These are phyloP conservation scores for Aspergillus phoenicis DNA, from an alignment of 2,329 filamentous ascomycete genomes.

Conservation along the genomic window DNA sequence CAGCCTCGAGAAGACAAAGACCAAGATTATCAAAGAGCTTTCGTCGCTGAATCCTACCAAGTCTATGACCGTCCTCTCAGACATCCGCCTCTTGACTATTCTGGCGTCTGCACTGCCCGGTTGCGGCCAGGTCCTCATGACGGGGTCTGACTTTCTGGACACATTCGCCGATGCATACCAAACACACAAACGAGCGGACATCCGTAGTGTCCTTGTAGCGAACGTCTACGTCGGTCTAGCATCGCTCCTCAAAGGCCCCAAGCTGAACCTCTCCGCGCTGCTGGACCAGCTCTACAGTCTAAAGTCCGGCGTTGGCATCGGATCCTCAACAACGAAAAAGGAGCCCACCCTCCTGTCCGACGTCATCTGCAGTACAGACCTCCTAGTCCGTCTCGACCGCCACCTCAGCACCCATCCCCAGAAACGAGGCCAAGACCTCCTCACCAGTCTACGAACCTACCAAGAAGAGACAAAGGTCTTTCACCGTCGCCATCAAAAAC, in stretches of 20 bases:
- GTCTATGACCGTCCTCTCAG: conserved; percentile 21
- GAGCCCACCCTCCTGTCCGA: conserved; percentile 72
- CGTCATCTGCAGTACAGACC: conserved; percentile 76
- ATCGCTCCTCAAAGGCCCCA: conserved; percentile 67
- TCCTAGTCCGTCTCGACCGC: conserved; percentile 56
- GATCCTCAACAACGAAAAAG: conserved; percentile 46
- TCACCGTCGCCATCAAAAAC: conserved; percentile 47
- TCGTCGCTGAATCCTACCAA: conserved; percentile 20
- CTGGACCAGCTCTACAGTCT: conserved; percentile 83
- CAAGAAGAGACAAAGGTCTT: conserved; percentile 41
- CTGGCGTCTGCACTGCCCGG: conserved; percentile 45
- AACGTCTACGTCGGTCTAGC: conserved; percentile 74
- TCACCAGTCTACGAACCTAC: conserved; percentile 44
- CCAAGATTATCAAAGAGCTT: conserved; percentile 35
- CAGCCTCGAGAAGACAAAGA: conserved; percentile 42
- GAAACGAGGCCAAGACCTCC: conserved; percentile 45
- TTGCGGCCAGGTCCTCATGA: conserved; percentile 66
- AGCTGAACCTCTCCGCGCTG: conserved; percentile 72
- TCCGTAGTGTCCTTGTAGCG: conserved; percentile 70
- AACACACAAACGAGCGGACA: conserved; percentile 60
- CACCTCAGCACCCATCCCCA: conserved; percentile 38
- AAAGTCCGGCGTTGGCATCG: conserved; percentile 69
- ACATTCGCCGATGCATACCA: conserved; percentile 57
- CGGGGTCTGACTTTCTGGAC: conserved; percentile 86
- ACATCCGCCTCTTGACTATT: conserved; percentile 43